A percentile compares a stretch with the other conserved stretches of the same genome.
Conservation (phyloP, 345 rosid species). For the Citrus sinensis region DVS_A1.0 CM039169.1:1711001-1711500, state of each 20-base stretch:
- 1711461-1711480: neutral
- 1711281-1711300: slow-evolving; percentile 10
- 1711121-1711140: no score
- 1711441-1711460: neutral
- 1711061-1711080: no score
- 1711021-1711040: no score
- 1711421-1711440: neutral
- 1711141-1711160: no score
- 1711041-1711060: no score
- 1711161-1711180: no score
- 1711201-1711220: neutral
- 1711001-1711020: no score
- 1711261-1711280: neutral
- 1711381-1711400: neutral
- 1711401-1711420: neutral
- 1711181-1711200: neutral
- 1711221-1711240: neutral
- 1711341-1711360: neutral
- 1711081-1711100: no score
- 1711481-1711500: neutral
- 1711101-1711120: no score
- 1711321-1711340: neutral
- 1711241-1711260: neutral
- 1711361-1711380: slow-evolving; percentile 1
- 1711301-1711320: neutral